These are phyloP conservation scores for Venturia asperata DNA, from an alignment of 2,329 filamentous ascomycete species.

Conservation along the genomic window DNA sequence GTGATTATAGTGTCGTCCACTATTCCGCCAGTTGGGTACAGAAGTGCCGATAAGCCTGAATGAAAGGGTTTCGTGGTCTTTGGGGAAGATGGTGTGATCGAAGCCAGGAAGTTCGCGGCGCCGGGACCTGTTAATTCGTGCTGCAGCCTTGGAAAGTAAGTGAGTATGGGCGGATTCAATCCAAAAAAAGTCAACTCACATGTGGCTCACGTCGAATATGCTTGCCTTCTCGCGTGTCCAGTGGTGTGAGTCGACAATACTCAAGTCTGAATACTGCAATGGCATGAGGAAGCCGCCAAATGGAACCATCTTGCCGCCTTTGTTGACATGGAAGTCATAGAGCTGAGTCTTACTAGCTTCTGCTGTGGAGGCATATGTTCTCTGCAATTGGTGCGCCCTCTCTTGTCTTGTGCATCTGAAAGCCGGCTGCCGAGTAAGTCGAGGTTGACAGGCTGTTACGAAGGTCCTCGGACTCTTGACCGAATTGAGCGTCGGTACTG, in stretches of 20 bases:
- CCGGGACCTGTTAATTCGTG: conserved; percentile 76
- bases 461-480: background rate
- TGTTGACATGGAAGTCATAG: conserved; percentile 67
- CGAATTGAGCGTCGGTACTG: background rate
- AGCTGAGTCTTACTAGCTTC: conserved; percentile 60
- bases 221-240: conserved; percentile 86
- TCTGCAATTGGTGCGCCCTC: conserved; percentile 9
- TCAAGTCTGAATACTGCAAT: conserved; percentile 72
- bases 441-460: background rate
- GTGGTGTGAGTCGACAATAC: conserved; percentile 75
- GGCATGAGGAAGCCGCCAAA: conserved; percentile 93
- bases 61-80: conserved; percentile 56
- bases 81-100: conserved; percentile 71
- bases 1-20: conserved; percentile 93
- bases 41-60: conserved; percentile 75
- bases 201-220: conserved; percentile 93
- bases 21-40: conserved; percentile 83
- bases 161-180: background rate
- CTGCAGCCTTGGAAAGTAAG: conserved; percentile 53
- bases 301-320: conserved; percentile 91
- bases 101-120: conserved; percentile 73
- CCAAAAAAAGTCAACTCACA: conserved; percentile 50
- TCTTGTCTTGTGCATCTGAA: background rate
- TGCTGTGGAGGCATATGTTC: conserved; percentile 21
- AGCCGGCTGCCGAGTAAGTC: background rate